Conservation (phyloP, 2,329 filamentous ascomycete genomes). For the Diplodia corticola region DNA sequence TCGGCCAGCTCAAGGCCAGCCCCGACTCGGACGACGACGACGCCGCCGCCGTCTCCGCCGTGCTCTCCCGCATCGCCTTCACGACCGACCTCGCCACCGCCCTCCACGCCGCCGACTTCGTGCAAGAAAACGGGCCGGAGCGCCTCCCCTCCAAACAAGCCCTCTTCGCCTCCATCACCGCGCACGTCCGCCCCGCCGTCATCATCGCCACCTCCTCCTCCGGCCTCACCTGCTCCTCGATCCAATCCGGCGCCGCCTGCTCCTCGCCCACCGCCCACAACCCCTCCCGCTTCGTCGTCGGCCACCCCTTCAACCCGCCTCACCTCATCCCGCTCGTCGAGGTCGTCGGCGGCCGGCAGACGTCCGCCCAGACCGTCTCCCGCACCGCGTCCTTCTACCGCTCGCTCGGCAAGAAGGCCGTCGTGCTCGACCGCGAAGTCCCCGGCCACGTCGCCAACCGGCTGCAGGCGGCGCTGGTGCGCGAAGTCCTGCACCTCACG, state of each 20-base stretch:
- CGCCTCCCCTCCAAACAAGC: slow-evolving; percentile 42
- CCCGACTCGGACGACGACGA: slow-evolving; percentile 18
- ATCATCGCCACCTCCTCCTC: slow-evolving; percentile 46
- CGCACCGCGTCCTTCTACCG: slow-evolving; percentile 43
- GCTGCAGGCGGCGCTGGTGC: slow-evolving; percentile 38
- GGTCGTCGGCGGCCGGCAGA: slow-evolving; percentile 43
- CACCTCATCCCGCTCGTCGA: slow-evolving; percentile 52
- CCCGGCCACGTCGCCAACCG: slow-evolving; percentile 50
- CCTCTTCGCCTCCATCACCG: slow-evolving; percentile 40
- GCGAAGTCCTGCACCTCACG: slow-evolving; percentile 27
- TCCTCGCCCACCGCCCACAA: slow-evolving; percentile 25
- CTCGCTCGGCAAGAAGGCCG: slow-evolving; percentile 43
- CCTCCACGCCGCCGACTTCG: slow-evolving; percentile 22
- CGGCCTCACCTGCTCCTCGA: slow-evolving; percentile 39
- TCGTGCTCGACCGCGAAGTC: slow-evolving; percentile 45
- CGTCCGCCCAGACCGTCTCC: slow-evolving; percentile 29
- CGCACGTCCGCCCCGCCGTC: slow-evolving; percentile 32
- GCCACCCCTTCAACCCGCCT: slow-evolving; percentile 53
- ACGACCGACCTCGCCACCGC: slow-evolving; percentile 28
- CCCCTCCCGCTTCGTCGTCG: slow-evolving; percentile 44
- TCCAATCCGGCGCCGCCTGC: slow-evolving; percentile 33
- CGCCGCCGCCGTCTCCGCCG: neutral
- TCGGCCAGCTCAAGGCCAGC: slow-evolving; percentile 24
- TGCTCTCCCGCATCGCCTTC: slow-evolving; percentile 24
- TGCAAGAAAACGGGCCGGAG: slow-evolving; percentile 42